Conservation (phyloP, 2,329 filamentous ascomycete genomes). For the Fusarium continuum region DNA sequence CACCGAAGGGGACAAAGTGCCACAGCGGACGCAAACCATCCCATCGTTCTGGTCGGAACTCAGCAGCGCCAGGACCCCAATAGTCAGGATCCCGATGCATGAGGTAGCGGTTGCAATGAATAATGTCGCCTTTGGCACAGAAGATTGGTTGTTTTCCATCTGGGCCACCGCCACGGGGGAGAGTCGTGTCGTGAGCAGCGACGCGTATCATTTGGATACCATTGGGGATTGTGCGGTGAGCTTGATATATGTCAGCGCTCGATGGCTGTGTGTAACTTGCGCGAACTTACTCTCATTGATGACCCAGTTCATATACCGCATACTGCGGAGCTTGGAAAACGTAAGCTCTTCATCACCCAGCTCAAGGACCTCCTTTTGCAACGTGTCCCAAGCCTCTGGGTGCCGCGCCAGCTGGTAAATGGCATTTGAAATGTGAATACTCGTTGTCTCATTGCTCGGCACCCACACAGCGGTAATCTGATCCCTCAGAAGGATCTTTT, state of each 20-base stretch:
- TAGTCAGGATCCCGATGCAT: neutral
- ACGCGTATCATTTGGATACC: neutral
- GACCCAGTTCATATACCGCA: neutral
- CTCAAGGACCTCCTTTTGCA: neutral
- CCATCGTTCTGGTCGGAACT: neutral
- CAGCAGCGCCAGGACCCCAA: neutral
- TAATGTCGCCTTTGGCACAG: neutral
- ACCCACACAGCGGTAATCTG: constrained; percentile 2
- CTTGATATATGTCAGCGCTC: neutral
- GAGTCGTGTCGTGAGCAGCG: neutral
- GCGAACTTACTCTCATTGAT: neutral
- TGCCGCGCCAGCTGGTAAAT: neutral
- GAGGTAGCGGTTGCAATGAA: neutral
- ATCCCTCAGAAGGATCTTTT: neutral
- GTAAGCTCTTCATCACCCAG: neutral
- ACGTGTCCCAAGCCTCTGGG: neutral
- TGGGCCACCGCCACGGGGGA: neutral
- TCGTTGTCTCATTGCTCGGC: neutral
- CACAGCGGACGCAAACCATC: neutral
- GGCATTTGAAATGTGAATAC: neutral
- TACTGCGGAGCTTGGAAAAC: neutral
- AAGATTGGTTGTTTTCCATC: neutral
- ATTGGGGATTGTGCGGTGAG: neutral
- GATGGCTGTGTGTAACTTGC: rapidly evolving
- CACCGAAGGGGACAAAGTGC: neutral